A percentile compares a stretch with the other conserved stretches of the same genome.
Conservation (phyloP, 805 yeast genomes). For the Lipomyces starkeyi region DNA sequence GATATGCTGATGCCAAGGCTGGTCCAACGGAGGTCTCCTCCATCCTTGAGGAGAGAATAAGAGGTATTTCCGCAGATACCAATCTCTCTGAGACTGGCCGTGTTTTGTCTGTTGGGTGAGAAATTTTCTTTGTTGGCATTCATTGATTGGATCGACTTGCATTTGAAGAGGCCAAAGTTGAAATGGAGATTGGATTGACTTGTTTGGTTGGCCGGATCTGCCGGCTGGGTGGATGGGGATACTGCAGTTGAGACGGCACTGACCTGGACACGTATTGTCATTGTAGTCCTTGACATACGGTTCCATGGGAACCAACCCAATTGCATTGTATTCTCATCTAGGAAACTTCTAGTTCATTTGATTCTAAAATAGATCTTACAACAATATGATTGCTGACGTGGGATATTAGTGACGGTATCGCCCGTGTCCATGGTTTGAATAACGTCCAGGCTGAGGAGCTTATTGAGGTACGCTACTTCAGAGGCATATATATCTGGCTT, state of each 20-base stretch:
- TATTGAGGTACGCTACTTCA: constrained; percentile 61
- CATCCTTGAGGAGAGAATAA: constrained; percentile 97
- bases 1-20: constrained; percentile 93
- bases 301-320: background rate
- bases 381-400: constrained; percentile 22
- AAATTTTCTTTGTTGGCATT: constrained; percentile 39
- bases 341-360: background rate
- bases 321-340: background rate
- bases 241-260: no score
- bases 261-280: background rate
- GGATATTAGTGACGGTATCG: constrained; percentile 94
- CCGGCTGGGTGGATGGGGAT: background rate
- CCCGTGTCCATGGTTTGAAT: constrained; percentile 99
- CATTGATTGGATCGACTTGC: background rate
- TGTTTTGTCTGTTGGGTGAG: constrained; percentile 95
- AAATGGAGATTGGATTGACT: background rate
- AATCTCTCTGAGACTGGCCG: constrained; percentile 99
- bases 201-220: background rate
- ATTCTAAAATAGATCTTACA: background rate
- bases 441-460: constrained; percentile 99
- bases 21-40: constrained; percentile 99
- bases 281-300: background rate
- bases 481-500: background rate
- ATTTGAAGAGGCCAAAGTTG: background rate
- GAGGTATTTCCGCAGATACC: constrained; percentile 98